Conservation (phyloP, 805 yeast genomes). For the Nakazawaea siamensis region DNA sequence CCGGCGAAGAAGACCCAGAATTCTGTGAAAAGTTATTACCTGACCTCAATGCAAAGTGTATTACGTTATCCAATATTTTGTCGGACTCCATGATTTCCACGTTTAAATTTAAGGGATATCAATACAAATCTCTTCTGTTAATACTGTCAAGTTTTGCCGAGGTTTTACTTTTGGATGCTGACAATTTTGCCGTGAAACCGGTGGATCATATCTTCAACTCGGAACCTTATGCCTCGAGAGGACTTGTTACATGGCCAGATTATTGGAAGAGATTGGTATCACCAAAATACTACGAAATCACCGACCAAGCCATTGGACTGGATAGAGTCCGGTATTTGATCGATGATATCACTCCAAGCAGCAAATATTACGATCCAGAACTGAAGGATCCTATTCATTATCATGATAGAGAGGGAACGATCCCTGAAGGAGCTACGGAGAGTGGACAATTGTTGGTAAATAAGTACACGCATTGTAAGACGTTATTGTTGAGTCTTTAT, state of each 20-base stretch:
- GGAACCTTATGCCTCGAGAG: constrained; percentile 45
- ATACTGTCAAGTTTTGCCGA: constrained; percentile 45
- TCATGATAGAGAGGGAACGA: constrained; percentile 44
- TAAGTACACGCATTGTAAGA: constrained; percentile 37
- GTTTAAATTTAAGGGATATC: constrained; percentile 36
- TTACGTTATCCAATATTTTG: constrained; percentile 39
- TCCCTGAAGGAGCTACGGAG: constrained; percentile 48
- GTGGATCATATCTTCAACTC: constrained; percentile 45
- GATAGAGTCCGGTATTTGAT: constrained; percentile 21
- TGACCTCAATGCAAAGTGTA: constrained; percentile 51
- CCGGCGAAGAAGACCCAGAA: constrained; percentile 35
- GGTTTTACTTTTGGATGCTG: constrained; percentile 43
- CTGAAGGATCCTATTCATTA: constrained; percentile 23
- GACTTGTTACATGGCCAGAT: constrained; percentile 53
- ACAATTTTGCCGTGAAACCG: constrained; percentile 37
- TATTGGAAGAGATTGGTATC: constrained; percentile 51
- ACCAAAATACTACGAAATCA: constrained; percentile 37
- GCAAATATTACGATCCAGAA: constrained; percentile 6
- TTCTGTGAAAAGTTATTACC: constrained; percentile 35
- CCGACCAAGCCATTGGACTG: constrained; percentile 27
- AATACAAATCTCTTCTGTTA: constrained; percentile 39
- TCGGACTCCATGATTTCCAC: constrained; percentile 34
- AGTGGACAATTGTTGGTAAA: constrained; percentile 47
- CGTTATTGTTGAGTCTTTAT: constrained; percentile 40
- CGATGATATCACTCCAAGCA: constrained; percentile 20